These are phyloP conservation scores for Aspergillus mulundensis DNA, from an alignment of 495 filamentous ascomycete genomes.

Conservation along the genomic window DNA sequence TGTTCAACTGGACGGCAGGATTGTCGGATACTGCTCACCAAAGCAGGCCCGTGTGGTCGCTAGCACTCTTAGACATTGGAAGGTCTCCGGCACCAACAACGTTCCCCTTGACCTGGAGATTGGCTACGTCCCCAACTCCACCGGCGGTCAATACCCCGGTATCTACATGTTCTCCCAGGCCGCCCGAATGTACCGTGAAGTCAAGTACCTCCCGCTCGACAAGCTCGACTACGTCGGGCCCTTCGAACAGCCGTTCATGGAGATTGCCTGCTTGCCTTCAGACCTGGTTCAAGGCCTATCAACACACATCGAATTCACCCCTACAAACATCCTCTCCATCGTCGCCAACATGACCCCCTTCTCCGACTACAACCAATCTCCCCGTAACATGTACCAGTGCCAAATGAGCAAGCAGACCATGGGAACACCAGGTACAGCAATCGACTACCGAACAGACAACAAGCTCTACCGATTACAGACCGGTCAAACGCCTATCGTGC, in stretches of 20 bases:
- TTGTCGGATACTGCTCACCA: constrained; percentile 86
- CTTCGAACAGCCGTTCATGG: constrained; percentile 97
- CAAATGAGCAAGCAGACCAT: constrained; percentile 99
- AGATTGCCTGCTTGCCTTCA: constrained; percentile 79
- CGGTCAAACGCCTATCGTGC: constrained; percentile 91
- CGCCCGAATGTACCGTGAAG: constrained; percentile 83
- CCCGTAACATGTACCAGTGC: constrained; percentile 99
- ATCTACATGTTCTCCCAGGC: constrained; percentile 87
- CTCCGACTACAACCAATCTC: constrained; percentile 98
- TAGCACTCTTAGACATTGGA: constrained; percentile 86
- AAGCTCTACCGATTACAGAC: constrained; percentile 94
- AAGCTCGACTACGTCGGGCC: constrained; percentile 85
- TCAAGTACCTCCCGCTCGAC: constrained; percentile 83
- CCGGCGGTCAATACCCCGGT: constrained; percentile 89
- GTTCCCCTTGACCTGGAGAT: constrained; percentile 86
- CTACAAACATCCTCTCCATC: constrained; percentile 96
- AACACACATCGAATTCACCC: constrained; percentile 90
- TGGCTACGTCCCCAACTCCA: constrained; percentile 81
- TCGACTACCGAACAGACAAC: constrained; percentile 90
- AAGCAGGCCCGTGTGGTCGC: constrained; percentile 72
- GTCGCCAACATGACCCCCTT: constrained; percentile 98
- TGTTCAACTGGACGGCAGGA: constrained; percentile 82
- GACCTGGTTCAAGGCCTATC: constrained; percentile 84
- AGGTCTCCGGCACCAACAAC: constrained; percentile 83
- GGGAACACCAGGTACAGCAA: constrained; percentile 88